Percentiles rank a stretch among this genome's conserved stretches.
Evolutionary conservation across 2,329 filamentous ascomycete species (phyloP).

Genomic region (Metarhizium sp.): DNA sequence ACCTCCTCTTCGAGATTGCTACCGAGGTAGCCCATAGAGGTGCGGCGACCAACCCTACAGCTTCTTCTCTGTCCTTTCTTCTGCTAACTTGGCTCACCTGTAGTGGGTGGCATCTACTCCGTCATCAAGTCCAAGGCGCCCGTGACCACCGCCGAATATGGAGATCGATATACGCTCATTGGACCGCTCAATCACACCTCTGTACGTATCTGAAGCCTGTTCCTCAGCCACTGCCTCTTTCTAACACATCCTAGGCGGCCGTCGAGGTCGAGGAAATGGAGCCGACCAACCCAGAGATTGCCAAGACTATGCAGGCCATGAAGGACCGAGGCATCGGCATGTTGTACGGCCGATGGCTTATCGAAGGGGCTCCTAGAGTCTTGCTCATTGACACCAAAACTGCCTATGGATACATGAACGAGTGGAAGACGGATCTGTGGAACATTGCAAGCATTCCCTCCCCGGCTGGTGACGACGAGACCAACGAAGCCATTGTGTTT

Average conservation of each 20-base stretch:
- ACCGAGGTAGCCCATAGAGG: constrained; percentile 96
- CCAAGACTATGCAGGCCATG: constrained; percentile 84
- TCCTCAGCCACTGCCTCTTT: neutral
- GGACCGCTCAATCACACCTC: constrained; percentile 88
- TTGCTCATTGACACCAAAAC: constrained; percentile 92
- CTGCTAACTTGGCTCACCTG: constrained; percentile 2
- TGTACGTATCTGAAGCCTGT: constrained; percentile 38
- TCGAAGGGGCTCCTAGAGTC: constrained; percentile 89
- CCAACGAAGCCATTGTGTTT: constrained; percentile 95
- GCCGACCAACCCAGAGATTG: constrained; percentile 69
- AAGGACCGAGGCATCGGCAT: constrained; percentile 82
- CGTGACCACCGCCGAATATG: constrained; percentile 97
- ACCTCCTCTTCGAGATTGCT: constrained; percentile 91
- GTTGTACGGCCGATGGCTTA: constrained; percentile 92
- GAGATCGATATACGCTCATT: constrained; percentile 89
- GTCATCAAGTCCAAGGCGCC: constrained; percentile 98
- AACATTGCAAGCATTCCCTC: constrained; percentile 88
- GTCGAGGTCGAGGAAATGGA: constrained; percentile 94
- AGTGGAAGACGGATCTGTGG: constrained; percentile 98
- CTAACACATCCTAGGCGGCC: constrained; percentile 54
- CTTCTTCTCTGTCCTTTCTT: constrained; percentile 3
- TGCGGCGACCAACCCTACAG: constrained; percentile 30
- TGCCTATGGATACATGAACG: constrained; percentile 81
- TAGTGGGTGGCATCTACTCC: constrained; percentile 97
- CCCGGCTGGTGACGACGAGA: constrained; percentile 83